phyloP scores from a whole-genome alignment of 148 eudicot species.

The Cornus florida region DNA sequence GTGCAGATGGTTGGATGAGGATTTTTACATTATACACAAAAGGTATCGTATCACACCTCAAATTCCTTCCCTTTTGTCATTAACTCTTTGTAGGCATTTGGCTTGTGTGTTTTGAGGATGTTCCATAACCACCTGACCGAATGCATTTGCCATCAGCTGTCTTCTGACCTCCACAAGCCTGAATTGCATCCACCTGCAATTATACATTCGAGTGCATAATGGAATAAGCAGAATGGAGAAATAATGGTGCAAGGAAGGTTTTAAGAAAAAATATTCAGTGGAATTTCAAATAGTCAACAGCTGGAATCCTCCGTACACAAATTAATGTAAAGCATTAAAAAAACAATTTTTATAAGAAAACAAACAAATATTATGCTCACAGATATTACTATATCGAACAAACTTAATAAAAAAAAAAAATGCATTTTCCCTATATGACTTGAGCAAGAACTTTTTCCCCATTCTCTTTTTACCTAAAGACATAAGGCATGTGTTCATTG shows the following conservation, averaged over 20 bases:
- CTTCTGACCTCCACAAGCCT: slow-evolving; percentile 94
- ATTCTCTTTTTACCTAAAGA: too few species aligned
- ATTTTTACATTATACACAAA: background rate
- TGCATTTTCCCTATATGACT: too few species aligned
- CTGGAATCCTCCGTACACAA: background rate
- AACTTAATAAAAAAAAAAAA: too few species aligned
- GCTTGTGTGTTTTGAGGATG: slow-evolving; percentile 70
- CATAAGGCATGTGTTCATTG: too few species aligned
- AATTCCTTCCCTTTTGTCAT: slow-evolving; percentile 85
- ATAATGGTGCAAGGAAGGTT: background rate
- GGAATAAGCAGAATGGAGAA: background rate
- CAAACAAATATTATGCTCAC: too few species aligned
- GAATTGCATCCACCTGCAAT: slow-evolving; percentile 83
- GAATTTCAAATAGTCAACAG: background rate
- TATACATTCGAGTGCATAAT: background rate
- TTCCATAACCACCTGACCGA: slow-evolving; percentile 81
- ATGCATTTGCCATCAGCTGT: slow-evolving; percentile 64
- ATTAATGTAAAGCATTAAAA: too few species aligned
- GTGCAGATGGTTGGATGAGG: background rate
- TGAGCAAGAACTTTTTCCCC: too few species aligned
- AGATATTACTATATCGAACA: too few species aligned
- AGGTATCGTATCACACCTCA: slow-evolving; percentile 51
- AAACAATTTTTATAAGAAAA: background rate
- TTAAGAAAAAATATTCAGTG: too few species aligned
- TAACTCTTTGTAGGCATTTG: slow-evolving; percentile 81